Percentiles rank a stretch among this genome's conserved stretches.
These are phyloP conservation scores for Gymnopilus dilepis DNA, from an alignment of 768 basidiomycete genomes.

Conservation along the genomic window DNA sequence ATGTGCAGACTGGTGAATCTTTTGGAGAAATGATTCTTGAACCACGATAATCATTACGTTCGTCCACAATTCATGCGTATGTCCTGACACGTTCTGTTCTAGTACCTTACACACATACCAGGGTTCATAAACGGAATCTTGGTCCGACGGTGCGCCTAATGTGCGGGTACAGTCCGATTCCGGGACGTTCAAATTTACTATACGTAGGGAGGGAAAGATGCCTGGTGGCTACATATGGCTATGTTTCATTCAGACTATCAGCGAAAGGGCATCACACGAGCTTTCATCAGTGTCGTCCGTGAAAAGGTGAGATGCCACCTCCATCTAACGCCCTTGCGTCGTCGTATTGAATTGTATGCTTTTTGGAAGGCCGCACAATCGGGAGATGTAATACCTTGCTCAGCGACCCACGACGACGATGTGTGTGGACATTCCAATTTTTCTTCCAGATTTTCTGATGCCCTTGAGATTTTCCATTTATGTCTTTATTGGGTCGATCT, in stretches of 20 bases:
- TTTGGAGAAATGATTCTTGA: constrained; percentile 30
- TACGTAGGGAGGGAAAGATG: constrained; percentile 32
- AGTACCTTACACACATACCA: constrained; percentile 30
- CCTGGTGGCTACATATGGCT: constrained; percentile 36
- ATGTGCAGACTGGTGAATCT: constrained; percentile 30
- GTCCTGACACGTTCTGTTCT: constrained; percentile 2
- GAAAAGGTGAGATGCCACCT: constrained; percentile 26
- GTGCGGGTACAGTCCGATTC: not conserved
- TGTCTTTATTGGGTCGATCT: constrained; percentile 23
- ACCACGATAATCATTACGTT: constrained; percentile 22
- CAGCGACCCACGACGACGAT: constrained; percentile 28
- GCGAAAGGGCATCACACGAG: constrained; percentile 28
- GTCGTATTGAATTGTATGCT: not conserved
- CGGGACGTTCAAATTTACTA: not conserved
- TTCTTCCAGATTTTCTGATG: not conserved
- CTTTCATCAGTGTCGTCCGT: constrained; percentile 32
- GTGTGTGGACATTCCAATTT: constrained; percentile 10
- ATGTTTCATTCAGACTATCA: constrained; percentile 34
- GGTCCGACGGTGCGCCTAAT: constrained; percentile 25
- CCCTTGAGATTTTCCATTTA: constrained; percentile 28
- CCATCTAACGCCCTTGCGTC: not conserved
- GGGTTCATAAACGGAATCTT: constrained; percentile 26
- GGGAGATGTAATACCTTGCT: constrained; percentile 23
- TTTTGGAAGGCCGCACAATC: constrained; percentile 20
- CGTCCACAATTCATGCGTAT: not conserved